phyloP scores from a whole-genome alignment of 2,329 filamentous ascomycete species.

The Ophiostoma ulmi region DNA sequence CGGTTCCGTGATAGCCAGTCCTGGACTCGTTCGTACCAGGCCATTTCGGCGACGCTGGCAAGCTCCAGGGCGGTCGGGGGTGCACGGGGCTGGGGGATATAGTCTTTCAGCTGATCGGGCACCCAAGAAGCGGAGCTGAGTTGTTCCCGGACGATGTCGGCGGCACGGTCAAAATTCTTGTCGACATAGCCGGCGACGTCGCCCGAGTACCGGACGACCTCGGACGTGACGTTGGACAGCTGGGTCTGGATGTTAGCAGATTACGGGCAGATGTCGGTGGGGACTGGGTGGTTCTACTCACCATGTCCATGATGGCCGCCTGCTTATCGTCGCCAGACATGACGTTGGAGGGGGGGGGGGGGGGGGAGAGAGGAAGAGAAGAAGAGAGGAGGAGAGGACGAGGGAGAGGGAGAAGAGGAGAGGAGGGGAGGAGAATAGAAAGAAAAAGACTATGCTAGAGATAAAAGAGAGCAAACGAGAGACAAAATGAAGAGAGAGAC shows the following conservation, averaged over 20 bases:
- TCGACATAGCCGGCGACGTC: conserved; percentile 77
- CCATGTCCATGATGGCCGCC: conserved; percentile 29
- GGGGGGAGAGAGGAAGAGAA: background rate
- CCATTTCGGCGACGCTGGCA: conserved; percentile 32
- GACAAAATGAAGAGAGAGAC: background rate
- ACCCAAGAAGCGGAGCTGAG: conserved; percentile 67
- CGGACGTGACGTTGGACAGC: conserved; percentile 52
- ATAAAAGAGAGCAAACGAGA: background rate
- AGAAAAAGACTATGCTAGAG: background rate
- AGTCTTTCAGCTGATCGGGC: conserved; percentile 61
- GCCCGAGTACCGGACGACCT: conserved; percentile 65
- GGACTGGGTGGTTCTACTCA: conserved; percentile 15
- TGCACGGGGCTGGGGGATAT: conserved; percentile 46
- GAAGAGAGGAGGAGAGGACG: conserved; percentile 17
- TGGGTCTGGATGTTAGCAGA: conserved; percentile 30
- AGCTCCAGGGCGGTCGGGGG: conserved; percentile 35
- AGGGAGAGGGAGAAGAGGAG: conserved; percentile 18
- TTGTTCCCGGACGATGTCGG: conserved; percentile 63
- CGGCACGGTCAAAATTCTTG: conserved; percentile 70
- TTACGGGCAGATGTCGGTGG: background rate
- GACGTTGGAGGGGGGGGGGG: background rate
- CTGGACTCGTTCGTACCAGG: conserved; percentile 50
- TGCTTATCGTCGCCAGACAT: conserved; percentile 30
- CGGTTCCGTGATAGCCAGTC: conserved; percentile 70
- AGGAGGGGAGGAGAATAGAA: background rate